phyloP scores from a whole-genome alignment of 257 asterid species.

The Solanum etuberosum region DNA sequence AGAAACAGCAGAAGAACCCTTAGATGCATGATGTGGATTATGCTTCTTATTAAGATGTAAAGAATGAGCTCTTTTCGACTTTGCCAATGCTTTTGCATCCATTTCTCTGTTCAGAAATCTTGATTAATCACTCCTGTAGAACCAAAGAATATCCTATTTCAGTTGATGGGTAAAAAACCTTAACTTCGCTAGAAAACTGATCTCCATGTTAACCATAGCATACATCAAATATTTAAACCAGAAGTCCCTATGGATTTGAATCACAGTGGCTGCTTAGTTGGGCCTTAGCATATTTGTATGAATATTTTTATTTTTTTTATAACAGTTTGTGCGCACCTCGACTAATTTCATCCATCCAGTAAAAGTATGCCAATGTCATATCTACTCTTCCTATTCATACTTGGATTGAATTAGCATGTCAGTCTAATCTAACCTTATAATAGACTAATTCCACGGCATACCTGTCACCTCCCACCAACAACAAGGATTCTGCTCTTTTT shows the following conservation, averaged over 20 bases:
- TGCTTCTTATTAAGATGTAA: constrained; percentile 60
- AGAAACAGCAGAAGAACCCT: constrained; percentile 28
- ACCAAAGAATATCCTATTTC: not conserved
- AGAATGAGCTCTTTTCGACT: constrained; percentile 90
- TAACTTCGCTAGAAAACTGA: not conserved
- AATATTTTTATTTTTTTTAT: too few relatives aligned
- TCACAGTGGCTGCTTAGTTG: not conserved
- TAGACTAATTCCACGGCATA: not conserved
- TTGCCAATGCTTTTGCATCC: constrained; percentile 92
- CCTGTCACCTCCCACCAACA: not conserved
- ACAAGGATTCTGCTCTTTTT: not conserved
- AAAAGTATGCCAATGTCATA: not conserved
- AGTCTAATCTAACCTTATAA: not conserved
- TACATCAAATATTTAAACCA: not conserved
- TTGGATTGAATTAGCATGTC: not conserved
- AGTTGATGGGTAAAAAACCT: not conserved
- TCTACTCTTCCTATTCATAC: not conserved
- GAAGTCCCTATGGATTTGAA: not conserved
- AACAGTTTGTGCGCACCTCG: not conserved
- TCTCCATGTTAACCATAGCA: not conserved
- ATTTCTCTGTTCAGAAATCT: constrained; percentile 5
- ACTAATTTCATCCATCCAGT: not conserved
- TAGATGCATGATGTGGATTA: constrained; percentile 36
- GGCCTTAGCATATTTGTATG: not conserved
- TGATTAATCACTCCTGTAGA: not conserved